A percentile compares a stretch with the other conserved stretches of the same genome.
phyloP scores from a whole-genome alignment of 331 rosid genomes.

The Cydonia oblonga region DNA sequence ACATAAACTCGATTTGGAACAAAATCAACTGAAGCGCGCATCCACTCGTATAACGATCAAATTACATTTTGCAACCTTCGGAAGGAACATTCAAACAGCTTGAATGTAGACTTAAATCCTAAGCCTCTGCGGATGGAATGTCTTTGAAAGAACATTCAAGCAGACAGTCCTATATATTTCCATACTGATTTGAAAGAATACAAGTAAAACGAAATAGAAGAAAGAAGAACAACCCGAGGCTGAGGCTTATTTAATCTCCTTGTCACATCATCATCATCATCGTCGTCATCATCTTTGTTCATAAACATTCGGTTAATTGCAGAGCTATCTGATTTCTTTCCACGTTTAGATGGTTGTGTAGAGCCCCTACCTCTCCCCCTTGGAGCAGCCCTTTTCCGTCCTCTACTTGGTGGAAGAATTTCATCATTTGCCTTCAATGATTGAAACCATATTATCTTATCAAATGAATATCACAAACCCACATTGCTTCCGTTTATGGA shows the following conservation, averaged over 20 bases:
- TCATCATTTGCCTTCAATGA: slow-evolving; percentile 55
- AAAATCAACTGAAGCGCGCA: not conserved
- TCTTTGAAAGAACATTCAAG: too few relatives aligned
- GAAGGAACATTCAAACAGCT: not conserved
- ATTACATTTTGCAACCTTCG: not conserved
- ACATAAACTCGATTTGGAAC: not conserved
- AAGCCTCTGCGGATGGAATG: not conserved
- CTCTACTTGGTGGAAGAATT: slow-evolving; percentile 28
- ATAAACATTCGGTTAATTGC: slow-evolving; percentile 49
- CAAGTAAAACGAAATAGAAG: not conserved
- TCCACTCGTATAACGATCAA: not conserved
- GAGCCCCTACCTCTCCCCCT: slow-evolving; percentile 86
- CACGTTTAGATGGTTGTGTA: slow-evolving; percentile 64
- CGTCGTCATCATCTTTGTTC: slow-evolving; percentile 43
- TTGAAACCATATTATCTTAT: not conserved
- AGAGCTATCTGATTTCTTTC: slow-evolving; percentile 56
- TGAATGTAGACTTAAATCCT: not conserved
- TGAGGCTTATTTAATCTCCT: slow-evolving; percentile 56
- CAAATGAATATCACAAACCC: slow-evolving; percentile 4
- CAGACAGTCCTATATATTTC: not conserved
- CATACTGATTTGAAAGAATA: not conserved
- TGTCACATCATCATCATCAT: slow-evolving; percentile 26
- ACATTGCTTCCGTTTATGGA: not conserved
- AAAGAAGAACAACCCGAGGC: slow-evolving; percentile 54
- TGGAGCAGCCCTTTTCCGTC: slow-evolving; percentile 74